These are phyloP conservation scores for Ottelia alismoides DNA, from an alignment of 106 monocot genomes.

Conservation along the genomic window DNA sequence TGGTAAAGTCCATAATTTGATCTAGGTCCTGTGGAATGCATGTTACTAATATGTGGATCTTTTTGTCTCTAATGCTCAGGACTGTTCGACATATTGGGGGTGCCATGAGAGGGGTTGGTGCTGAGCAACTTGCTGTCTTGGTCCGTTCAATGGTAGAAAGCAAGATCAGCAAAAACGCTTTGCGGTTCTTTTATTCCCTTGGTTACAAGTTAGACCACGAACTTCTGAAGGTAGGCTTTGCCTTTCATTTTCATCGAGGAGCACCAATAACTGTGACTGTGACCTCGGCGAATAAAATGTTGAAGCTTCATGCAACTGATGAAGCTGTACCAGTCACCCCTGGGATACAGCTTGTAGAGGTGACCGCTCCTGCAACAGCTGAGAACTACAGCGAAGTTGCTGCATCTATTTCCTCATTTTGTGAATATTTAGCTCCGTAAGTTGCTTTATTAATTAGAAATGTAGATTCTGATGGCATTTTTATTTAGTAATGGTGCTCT, in stretches of 20 bases:
- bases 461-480: too few relatives aligned
- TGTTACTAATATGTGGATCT: neutral
- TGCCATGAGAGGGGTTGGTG: slow-evolving; percentile 87
- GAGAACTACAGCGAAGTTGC: slow-evolving; percentile 88
- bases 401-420: slow-evolving; percentile 61
- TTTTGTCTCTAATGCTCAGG: slow-evolving; percentile 19
- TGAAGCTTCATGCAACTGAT: slow-evolving; percentile 66
- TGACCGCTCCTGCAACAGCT: slow-evolving; percentile 69
- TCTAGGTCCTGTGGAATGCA: neutral
- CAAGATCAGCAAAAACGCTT: slow-evolving; percentile 68
- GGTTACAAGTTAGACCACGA: slow-evolving; percentile 95
- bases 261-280: slow-evolving; percentile 58
- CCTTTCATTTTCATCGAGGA: slow-evolving; percentile 58
- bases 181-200: slow-evolving; percentile 76
- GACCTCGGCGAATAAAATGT: slow-evolving; percentile 64
- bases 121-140: slow-evolving; percentile 80
- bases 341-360: slow-evolving; percentile 77
- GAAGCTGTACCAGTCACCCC: slow-evolving; percentile 85
- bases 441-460: slow-evolving; percentile 12
- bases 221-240: slow-evolving; percentile 70
- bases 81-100: slow-evolving; percentile 89
- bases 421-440: slow-evolving; percentile 95
- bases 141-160: slow-evolving; percentile 75
- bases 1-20: slow-evolving; percentile 37
- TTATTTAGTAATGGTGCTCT: too few relatives aligned